Percentiles rank a stretch among this genome's conserved stretches.
Conservation (phyloP, 2,329 filamentous ascomycete genomes). For the Exophiala sideris region DNA sequence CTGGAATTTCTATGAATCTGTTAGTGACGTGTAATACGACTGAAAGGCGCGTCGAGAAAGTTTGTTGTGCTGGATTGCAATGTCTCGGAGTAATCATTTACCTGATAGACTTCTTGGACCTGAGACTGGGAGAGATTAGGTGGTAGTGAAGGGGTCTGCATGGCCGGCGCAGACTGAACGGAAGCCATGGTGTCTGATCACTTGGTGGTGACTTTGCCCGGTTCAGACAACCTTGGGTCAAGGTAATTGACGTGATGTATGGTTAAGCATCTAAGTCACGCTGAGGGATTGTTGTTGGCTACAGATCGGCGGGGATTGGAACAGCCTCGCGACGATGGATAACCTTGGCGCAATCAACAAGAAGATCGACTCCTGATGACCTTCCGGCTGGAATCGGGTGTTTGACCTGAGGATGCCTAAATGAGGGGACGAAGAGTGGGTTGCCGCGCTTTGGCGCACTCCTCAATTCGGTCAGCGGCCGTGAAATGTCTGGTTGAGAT, state of each 20-base stretch:
- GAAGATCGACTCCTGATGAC: slow-evolving; percentile 12
- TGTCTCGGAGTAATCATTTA: slow-evolving; percentile 30
- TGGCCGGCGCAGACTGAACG: slow-evolving; percentile 67
- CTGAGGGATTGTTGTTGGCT: not conserved
- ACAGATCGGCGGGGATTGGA: slow-evolving; percentile 9
- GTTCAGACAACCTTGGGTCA: slow-evolving; percentile 8
- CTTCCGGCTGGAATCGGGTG: slow-evolving; percentile 6
- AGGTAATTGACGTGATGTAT: slow-evolving; percentile 7
- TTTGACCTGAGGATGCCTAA: slow-evolving; percentile 17
- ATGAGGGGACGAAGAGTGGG: slow-evolving; percentile 25
- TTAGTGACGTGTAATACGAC: slow-evolving; percentile 34
- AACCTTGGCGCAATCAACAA: slow-evolving; percentile 33
- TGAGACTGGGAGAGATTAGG: slow-evolving; percentile 70
- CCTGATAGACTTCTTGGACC: slow-evolving; percentile 66
- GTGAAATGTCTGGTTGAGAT: slow-evolving; percentile 20
- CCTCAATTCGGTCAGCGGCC: slow-evolving; percentile 15
- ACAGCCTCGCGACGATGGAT: slow-evolving; percentile 27
- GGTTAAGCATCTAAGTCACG: slow-evolving; percentile 9
- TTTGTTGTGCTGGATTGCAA: not conserved
- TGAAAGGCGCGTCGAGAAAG: slow-evolving; percentile 3
- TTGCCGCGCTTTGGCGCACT: slow-evolving; percentile 18
- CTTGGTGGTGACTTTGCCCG: slow-evolving; percentile 2
- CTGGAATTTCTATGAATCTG: slow-evolving; percentile 68
- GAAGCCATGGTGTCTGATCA: slow-evolving; percentile 65
- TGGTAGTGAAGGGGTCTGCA: slow-evolving; percentile 64